Percentiles rank a stretch among this genome's conserved stretches.
These are phyloP conservation scores for Rhizopogon sp. DNA, from an alignment of 768 basidiomycete genomes.

Conservation along the genomic window DNA sequence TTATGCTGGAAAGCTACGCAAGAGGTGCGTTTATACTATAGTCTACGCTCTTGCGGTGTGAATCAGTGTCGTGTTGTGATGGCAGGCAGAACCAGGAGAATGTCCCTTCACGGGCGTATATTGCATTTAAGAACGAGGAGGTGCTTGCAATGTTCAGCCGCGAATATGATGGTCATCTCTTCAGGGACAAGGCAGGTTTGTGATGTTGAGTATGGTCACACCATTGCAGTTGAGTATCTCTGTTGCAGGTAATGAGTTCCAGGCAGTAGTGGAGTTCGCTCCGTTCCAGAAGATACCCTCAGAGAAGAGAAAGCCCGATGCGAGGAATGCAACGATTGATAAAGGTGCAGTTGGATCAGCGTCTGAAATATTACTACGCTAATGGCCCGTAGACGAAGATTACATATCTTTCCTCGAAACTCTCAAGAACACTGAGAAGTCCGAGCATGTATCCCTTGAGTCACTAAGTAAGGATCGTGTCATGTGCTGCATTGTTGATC, in stretches of 20 bases:
- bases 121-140: slow-evolving; percentile 79
- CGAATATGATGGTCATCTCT: slow-evolving; percentile 89
- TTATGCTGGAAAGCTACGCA: slow-evolving; percentile 63
- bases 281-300: slow-evolving; percentile 84
- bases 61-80: background rate
- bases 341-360: slow-evolving; percentile 48
- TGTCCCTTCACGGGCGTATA: slow-evolving; percentile 84
- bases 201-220: background rate
- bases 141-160: slow-evolving; percentile 67
- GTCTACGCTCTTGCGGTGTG: background rate
- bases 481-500: background rate
- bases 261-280: slow-evolving; percentile 90
- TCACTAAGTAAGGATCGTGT: slow-evolving; percentile 43
- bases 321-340: slow-evolving; percentile 83
- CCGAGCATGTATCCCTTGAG: slow-evolving; percentile 64
- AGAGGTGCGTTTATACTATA: slow-evolving; percentile 42
- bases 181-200: slow-evolving; percentile 87
- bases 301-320: slow-evolving; percentile 73
- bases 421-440: slow-evolving; percentile 46
- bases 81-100: slow-evolving; percentile 78
- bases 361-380: slow-evolving; percentile 1
- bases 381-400: slow-evolving; percentile 60
- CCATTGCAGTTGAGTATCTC: background rate
- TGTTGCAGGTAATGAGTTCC: slow-evolving; percentile 72
- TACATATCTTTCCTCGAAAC: slow-evolving; percentile 78